Evolutionary conservation across 176 grass and related monocot genomes (phyloP), one percentile per base, ranked within the genome.

Genomic region (Paspalum vaginatum): DNA sequence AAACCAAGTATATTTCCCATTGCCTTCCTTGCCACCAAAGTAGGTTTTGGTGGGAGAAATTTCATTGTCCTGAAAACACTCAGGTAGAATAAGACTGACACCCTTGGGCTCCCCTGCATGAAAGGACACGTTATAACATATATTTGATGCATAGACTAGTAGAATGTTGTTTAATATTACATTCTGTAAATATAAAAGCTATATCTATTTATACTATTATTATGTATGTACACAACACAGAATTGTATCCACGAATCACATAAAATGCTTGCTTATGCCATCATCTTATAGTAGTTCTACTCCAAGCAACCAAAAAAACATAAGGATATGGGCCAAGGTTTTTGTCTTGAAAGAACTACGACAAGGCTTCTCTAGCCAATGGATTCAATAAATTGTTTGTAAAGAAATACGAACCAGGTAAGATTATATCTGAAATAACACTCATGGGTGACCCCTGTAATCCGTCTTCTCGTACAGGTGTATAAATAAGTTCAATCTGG

Each of bases 21-120:
- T 65, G 61, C 96, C 96, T 89, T 99, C 96, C 48, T 84, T 89
- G 52, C 96, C 96, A 89, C 96, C 96, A 61, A 91, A 99, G 55
- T 99, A 99, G 65, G 70, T 81, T 89, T 93, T 99, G 63, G 84
- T 25, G 43, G 96, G 96, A 84, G 86, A 81, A 87, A 99, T 73
- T 93, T 95, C 92, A 38, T 65, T 81, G 74, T 99, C 96, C 88
- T 99, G 70, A 59, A 75, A 82, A 93, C 88, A 99, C 32, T 80
- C 79, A 12, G 92, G 90, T 75, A 95, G 56, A 82, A 91, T 54
- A 81, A 98, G 88, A 81, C 87, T 70, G 63, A 86, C 62, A 72
- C 90, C 90, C 69, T 85, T 95, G 71, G 92, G 96, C 50, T 91
- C 88, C 40, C 87, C 96, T 99, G 88, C 70, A 80, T 68, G 61